Evolutionary conservation across 352 stramenopile species (phyloP).

Genomic region (Achlya hypogyna): DNA sequence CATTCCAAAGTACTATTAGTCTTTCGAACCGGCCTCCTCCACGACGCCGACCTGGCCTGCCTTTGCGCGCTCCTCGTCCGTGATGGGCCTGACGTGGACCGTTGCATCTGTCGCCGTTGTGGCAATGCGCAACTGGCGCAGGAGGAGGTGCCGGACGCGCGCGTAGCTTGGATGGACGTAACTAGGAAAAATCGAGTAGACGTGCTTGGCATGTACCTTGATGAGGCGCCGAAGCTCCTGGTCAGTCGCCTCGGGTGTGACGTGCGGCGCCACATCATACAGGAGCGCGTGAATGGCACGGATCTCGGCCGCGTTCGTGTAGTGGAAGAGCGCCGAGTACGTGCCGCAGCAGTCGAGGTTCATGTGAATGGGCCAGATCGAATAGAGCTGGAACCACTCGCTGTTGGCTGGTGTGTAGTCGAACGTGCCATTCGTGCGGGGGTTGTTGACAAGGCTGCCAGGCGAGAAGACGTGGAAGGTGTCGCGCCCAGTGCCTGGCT

Average conservation of each 20-base stretch:
- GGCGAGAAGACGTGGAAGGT: conserved; percentile 18
- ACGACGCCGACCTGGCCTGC: neutral
- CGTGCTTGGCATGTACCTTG: conserved; percentile 6
- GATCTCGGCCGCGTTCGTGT: conserved; percentile 17
- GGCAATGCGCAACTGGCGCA: conserved; percentile 8
- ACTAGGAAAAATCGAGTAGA: conserved; percentile 3
- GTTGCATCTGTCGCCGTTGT: neutral
- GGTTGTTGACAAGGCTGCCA: conserved; percentile 16
- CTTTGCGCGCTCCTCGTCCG: neutral
- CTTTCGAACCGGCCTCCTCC: too few relatives aligned
- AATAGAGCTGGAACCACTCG: conserved; percentile 20
- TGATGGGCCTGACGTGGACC: neutral
- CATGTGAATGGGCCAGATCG: conserved; percentile 19
- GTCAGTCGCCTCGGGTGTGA: neutral
- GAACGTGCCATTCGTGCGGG: conserved; percentile 6
- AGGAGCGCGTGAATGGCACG: conserved; percentile 17
- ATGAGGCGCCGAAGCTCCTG: neutral
- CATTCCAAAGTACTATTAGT: neutral
- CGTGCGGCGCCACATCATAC: conserved; percentile 5
- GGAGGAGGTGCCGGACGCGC: conserved; percentile 1
- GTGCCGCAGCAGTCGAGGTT: conserved; percentile 15
- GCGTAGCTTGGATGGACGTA: conserved; percentile 15
- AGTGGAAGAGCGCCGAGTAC: conserved; percentile 17
- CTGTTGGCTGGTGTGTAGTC: conserved; percentile 20
- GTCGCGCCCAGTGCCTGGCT: neutral